Percentiles rank a stretch among this genome's conserved stretches.
These are phyloP conservation scores for Globisporangium recalcitrans DNA, from an alignment of 352 stramenopile genomes.

Conservation along the genomic window DNA sequence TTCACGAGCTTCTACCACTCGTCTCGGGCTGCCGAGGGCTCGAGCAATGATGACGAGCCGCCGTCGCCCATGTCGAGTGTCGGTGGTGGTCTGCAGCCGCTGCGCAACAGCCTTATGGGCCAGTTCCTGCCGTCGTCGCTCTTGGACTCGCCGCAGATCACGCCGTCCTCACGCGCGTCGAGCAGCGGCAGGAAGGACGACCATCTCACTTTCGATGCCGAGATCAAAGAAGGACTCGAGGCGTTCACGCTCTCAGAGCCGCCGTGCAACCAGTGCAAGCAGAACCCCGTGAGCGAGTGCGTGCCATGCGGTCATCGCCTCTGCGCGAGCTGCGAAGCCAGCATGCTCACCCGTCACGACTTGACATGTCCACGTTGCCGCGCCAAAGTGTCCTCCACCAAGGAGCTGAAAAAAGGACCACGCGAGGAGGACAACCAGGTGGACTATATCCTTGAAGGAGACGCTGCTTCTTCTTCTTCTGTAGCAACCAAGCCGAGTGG, in stretches of 20 bases:
- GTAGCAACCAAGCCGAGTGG: slow-evolving; percentile 29
- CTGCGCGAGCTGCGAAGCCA: slow-evolving; percentile 12
- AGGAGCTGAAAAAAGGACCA: not conserved
- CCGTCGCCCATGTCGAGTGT: slow-evolving; percentile 40
- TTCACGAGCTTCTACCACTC: slow-evolving; percentile 67
- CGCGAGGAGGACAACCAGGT: slow-evolving; percentile 23
- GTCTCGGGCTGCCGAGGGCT: slow-evolving; percentile 3
- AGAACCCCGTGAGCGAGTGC: slow-evolving; percentile 12
- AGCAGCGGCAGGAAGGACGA: slow-evolving; percentile 16
- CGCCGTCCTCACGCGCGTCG: slow-evolving; percentile 35
- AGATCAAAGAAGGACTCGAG: slow-evolving; percentile 32
- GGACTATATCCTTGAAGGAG: slow-evolving; percentile 21
- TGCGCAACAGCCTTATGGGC: slow-evolving; percentile 69
- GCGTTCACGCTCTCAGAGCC: slow-evolving; percentile 26
- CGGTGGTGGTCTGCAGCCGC: slow-evolving; percentile 29
- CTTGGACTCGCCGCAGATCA: slow-evolving; percentile 78
- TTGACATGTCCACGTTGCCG: slow-evolving; percentile 13
- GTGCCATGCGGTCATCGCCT: slow-evolving; percentile 19
- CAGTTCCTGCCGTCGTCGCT: slow-evolving; percentile 76
- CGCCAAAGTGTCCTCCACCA: slow-evolving; percentile 8
- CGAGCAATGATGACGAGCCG: slow-evolving; percentile 45
- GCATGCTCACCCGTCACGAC: slow-evolving; percentile 1
- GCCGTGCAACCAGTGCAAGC: slow-evolving; percentile 17
- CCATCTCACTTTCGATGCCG: slow-evolving; percentile 19
- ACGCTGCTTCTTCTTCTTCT: slow-evolving; percentile 9